Conservation (phyloP, 768 basidiomycete species). For the Mycena albidolilacea region DNA sequence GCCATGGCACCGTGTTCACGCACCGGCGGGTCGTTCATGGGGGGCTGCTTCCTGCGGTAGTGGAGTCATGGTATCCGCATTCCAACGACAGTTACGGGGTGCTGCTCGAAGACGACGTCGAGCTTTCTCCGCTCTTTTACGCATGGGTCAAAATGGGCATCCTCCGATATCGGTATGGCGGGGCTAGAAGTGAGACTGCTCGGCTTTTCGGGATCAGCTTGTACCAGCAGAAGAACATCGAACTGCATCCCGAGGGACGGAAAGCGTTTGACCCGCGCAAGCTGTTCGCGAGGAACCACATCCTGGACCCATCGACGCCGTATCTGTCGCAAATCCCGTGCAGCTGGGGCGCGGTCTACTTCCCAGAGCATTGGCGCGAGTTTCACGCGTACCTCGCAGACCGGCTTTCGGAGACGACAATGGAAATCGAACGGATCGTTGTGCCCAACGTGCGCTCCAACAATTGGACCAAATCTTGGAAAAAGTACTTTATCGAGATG, state of each 20-base stretch:
- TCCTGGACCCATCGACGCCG: slow-evolving; percentile 68
- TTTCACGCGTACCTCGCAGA: slow-evolving; percentile 83
- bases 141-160: slow-evolving; percentile 89
- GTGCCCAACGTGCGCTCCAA: slow-evolving; percentile 87
- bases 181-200: slow-evolving; percentile 53
- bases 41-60: slow-evolving; percentile 85
- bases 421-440: slow-evolving; percentile 61
- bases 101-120: slow-evolving; percentile 89
- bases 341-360: slow-evolving; percentile 94
- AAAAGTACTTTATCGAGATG: slow-evolving; percentile 91
- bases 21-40: slow-evolving; percentile 85
- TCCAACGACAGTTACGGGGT: slow-evolving; percentile 83
- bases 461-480: slow-evolving; percentile 88
- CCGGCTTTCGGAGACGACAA: slow-evolving; percentile 71
- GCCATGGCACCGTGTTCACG: slow-evolving; percentile 68
- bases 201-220: slow-evolving; percentile 85
- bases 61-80: slow-evolving; percentile 91
- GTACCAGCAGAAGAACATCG: slow-evolving; percentile 89
- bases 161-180: slow-evolving; percentile 81
- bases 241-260: slow-evolving; percentile 78
- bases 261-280: slow-evolving; percentile 75
- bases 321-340: slow-evolving; percentile 92
- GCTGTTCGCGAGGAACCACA: slow-evolving; percentile 62
- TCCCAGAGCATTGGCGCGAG: slow-evolving; percentile 90
- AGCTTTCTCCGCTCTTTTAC: slow-evolving; percentile 87